Base-by-base conservation (phyloP, 305 asterid species). In the Fraxinus paxiana region DNA sequence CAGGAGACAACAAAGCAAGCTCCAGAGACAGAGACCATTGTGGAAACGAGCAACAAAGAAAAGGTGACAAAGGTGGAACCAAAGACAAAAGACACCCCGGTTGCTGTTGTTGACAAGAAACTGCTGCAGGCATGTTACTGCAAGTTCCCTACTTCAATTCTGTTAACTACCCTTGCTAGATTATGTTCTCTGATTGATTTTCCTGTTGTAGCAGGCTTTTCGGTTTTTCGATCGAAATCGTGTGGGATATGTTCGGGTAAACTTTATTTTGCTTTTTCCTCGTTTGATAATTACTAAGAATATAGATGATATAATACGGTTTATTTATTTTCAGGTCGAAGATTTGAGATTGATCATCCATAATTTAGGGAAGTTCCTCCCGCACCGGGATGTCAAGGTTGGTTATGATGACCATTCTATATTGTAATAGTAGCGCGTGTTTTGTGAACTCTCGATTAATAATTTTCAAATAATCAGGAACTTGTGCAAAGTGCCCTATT, bases 221-320 rank as follows among this genome's bases (percentile, higher is more conserved):
- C 92, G 98, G 88, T 95, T 95, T 85, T 95, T 95, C 82, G 99
- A 95, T 63, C 92, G 98, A 28, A 95, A 92, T 82, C 95, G 97
- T 59, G 91, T 84, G 78, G 99, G 99, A 80, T 87, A 90, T 84
- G 67, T 95, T 54, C 92, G 95, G 95, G 99, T 93, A 84, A 87
- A 85, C 80, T 76, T 34, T 67, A 20, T 33, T 24, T 17, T 80
- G 37, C 17, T 46, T 8, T 8, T 65, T 35, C 26, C 43, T 31
- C 1, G 26, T 20, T 35, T 37, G 10, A 33, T 65, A 69, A 46
- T 72, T 79, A 34, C 28, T 6, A n/a, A 65, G 72, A 20, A 73
- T 77, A 41, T 34, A 20, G 17, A 73, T 67, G 51, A 26, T 67
- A 17, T 73, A 33, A 63, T 75, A 75, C 76, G 77, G 22, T 81